Base-by-base conservation (phyloP, 2,329 filamentous ascomycete genomes). In the Ophiostoma sp. region DNA sequence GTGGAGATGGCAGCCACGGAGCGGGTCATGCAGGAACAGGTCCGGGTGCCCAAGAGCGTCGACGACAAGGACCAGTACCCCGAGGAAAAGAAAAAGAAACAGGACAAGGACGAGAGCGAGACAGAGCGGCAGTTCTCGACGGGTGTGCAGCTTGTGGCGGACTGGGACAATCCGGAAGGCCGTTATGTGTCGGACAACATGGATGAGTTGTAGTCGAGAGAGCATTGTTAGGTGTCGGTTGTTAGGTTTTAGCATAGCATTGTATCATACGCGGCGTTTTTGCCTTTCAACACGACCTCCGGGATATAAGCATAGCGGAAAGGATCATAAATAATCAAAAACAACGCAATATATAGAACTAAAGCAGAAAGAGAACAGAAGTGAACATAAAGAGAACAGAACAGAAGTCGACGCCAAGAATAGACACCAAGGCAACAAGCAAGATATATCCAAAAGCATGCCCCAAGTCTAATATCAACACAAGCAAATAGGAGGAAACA, bases 81-180 rank as follows among this genome's bases (percentile, higher is more conserved):
- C 57, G 31, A 65, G 17, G 39, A 48, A 31, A 48, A 48, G 7
- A 33, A 36, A 1, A 39, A 41, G n/a, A 33, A 6, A 7, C 4
- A 15, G 17, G 62, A 15, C n/a, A 15, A 20, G 33, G 62, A 5
- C 3, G 62, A 20, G 8, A 15, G 10, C 7, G 62, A 39, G 35
- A 23, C 62, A 8, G 62, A 65, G 35, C 62, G 62, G 62, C 62
- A 65, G 35, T 65, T 65, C 35, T 65, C 62, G 15, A 67, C 41
- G 31, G 57, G 52, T n/a, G 41, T 69, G 7, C 60, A 67, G 20
- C 69, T 74, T 15, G 31, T 74, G 6, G 73, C 73, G 0, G 73
- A 74, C 64, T 74, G 73, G 73, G 73, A 74, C 65, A 72, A 74
- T n/a, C 73, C 73, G 0, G 73, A 74, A 39, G 73, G 73, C 5